These are phyloP conservation scores for Xylaria hypoxylon DNA, from an alignment of 2,329 filamentous ascomycete species.

Conservation along the genomic window DNA sequence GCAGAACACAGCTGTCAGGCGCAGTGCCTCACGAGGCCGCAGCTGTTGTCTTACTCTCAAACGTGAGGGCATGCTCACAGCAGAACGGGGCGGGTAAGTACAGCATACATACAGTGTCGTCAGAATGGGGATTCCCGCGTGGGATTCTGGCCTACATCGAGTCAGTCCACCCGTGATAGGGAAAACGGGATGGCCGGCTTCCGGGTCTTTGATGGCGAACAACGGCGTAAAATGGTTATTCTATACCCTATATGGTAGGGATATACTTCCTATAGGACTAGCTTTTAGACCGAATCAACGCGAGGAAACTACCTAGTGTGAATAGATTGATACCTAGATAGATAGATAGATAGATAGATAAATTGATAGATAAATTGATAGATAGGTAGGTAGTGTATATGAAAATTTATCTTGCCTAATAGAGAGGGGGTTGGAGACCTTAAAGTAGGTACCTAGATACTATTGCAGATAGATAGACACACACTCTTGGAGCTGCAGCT, in stretches of 20 bases:
- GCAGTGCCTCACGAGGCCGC: slow-evolving; percentile 2
- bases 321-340: neutral
- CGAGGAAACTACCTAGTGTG: neutral
- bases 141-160: slow-evolving; percentile 8
- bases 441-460: slow-evolving; percentile 15
- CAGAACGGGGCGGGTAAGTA: slow-evolving; percentile 6
- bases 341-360: neutral
- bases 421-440: slow-evolving; percentile 13
- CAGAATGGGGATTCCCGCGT: neutral
- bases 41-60: slow-evolving; percentile 30
- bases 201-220: neutral
- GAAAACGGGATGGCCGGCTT: neutral
- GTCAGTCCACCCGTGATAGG: neutral
- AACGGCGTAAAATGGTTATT: no score
- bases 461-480: slow-evolving; percentile 7
- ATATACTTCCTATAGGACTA: no score
- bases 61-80: slow-evolving; percentile 8
- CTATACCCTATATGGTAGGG: no score
- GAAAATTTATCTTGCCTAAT: no score
- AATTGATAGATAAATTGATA: neutral
- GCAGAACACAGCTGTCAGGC: slow-evolving; percentile 34
- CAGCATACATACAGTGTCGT: slow-evolving; percentile 7
- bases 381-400: neutral
- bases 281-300: neutral
- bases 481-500: slow-evolving; percentile 23